phyloP scores from a whole-genome alignment of 2,329 filamentous ascomycete genomes.

The Huntiella savannae region DNA sequence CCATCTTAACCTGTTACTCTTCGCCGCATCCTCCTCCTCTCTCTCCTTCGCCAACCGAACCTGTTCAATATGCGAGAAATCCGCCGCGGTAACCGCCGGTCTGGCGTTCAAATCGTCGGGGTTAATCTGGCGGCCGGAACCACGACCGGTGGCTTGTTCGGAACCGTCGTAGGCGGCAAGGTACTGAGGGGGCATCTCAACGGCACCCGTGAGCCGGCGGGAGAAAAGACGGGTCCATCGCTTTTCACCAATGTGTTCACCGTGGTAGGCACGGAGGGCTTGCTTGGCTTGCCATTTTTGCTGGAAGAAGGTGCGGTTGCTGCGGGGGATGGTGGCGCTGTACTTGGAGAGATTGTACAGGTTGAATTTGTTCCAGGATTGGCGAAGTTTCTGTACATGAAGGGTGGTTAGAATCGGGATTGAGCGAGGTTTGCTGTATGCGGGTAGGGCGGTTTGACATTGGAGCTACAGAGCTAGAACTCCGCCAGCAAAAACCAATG shows the following conservation, averaged over 20 bases:
- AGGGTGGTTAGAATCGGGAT: not conserved
- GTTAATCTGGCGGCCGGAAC: constrained; percentile 41
- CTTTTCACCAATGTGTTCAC: constrained; percentile 80
- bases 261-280: constrained; percentile 69
- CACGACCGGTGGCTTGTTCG: constrained; percentile 64
- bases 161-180: constrained; percentile 69
- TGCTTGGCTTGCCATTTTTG: constrained; percentile 95
- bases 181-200: constrained; percentile 66
- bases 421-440: too few species aligned
- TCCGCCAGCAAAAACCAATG: not conserved
- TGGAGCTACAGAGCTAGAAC: not conserved
- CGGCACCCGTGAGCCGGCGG: constrained; percentile 58
- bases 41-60: constrained; percentile 9
- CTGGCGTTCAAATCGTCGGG: constrained; percentile 12
- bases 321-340: constrained; percentile 23
- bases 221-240: constrained; percentile 92
- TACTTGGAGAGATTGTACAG: constrained; percentile 65
- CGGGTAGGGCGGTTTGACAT: not conserved
- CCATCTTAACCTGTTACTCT: constrained; percentile 2
- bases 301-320: constrained; percentile 65
- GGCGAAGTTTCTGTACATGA: constrained; percentile 57
- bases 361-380: constrained; percentile 96
- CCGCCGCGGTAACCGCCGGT: constrained; percentile 13
- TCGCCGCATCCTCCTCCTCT: constrained; percentile 7
- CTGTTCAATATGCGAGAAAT: constrained; percentile 13